Base-by-base conservation (phyloP, 106 monocot species). In the Posidonia australis region DNA sequence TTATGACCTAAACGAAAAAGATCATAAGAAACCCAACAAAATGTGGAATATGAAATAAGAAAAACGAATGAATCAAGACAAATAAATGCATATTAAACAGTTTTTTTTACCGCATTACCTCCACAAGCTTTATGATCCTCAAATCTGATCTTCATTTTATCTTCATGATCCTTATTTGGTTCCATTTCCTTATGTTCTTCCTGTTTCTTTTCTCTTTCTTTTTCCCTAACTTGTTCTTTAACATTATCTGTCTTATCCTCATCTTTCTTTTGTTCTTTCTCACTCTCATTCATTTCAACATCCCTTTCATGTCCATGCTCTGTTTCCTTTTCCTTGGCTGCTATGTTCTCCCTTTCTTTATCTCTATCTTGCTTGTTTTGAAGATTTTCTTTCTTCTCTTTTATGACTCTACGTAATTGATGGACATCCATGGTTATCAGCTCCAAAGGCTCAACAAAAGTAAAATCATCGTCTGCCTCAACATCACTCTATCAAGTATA, bases 381-480 rank as follows among this genome's bases (percentile, higher is more conserved):
- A 70, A 80, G 44, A 46, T 79, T 81, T 54, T 78, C 79, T 63
- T 79, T 87, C 75, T 77, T 98, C 48, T 86, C 85, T 68, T 83
- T 87, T 63, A 98, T 77, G 42, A 98, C 80, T 64, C 67, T 55
- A 54, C 81, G 90, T 42, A 98, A 59, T 68, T 98, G 82, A 62
- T 62, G 30, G 29, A 90, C 85, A 76, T 81, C 79, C 74, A 90
- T 98, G 52, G 96, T 90, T 28, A 98, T 90, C 56, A 98, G 84
- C 46, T 98, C 96, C 80, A 84, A 67, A 70, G 96, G 96, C 82
- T 98, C 82, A 43, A 98, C 46, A 79, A 84, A 77, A 47, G 96
- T 82, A 61, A 86, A 98, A 30, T 87, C 90, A 60, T 83, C 84
- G 49, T 80, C 84, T 43, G 57, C 72, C 61, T 80, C 78, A 22